Evolutionary conservation across 2,329 filamentous ascomycete genomes (phyloP), one percentile per base, ranked within the genome.

Genomic region (Claviceps spartinae): DNA sequence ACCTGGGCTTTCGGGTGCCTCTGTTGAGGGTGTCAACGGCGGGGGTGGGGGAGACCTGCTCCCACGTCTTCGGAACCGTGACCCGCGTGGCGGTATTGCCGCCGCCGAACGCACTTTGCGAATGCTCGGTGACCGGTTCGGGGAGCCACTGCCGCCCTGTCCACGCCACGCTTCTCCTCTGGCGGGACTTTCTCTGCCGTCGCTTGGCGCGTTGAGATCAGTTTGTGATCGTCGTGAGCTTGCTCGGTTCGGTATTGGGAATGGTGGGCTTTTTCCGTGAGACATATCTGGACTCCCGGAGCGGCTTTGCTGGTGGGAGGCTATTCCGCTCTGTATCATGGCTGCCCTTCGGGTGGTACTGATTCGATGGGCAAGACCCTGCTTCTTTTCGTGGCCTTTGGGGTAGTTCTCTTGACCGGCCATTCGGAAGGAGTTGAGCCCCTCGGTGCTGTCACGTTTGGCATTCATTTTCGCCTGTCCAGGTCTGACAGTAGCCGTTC

Each of bases 31-130:
- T 18, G 86, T 84, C 58, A 86, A 73, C 1, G 83, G 78, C 38
- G 82, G 78, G 22, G 79, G 78, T 38, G 82, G 78, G 20, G 79
- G 81, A 49, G 82, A 84, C 54, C 77, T 73, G 63, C 79, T 83
- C 22, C 69, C 68, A 38, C 72, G 72, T 54, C 77, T 69, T 54
- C 74, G 69, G 57, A 70, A 61, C 50, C 72, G 70, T 56, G 76
- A 69, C 52, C 74, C 72, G 55, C 76, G 74, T 34, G 83, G 77
- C 43, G 95, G 76, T 4, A 34, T 11, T 20, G 82, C 82, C 38
- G 85, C 79, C 7, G 88, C 88, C 24, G 93, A 97, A 54, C 89
- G 84, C 14, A 87, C 83, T 66, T 95, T 95, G 52, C 91, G 83
- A 52, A 86, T 79, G 68, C 77, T 88, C 71, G 67, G 81, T 56